Evolutionary conservation across 768 basidiomycete genomes (phyloP).

Genomic region (Phaeotremella skinneri): DNA sequence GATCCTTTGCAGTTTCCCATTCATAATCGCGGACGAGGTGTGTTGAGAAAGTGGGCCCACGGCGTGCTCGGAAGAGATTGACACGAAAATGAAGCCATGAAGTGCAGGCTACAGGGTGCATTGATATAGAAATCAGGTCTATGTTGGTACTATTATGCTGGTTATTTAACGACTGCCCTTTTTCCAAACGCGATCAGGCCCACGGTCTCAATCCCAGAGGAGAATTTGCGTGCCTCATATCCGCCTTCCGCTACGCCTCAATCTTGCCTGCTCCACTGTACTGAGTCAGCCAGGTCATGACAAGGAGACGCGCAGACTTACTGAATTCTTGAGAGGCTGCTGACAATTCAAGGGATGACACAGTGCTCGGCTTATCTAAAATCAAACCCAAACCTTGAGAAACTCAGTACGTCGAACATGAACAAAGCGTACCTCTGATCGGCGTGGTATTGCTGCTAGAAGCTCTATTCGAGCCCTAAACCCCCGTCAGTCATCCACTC

Average conservation of each 20-base stretch:
- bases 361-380: slow-evolving; percentile 2
- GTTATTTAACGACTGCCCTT: too few relatives aligned
- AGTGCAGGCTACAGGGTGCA: background rate
- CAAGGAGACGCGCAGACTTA: slow-evolving; percentile 4
- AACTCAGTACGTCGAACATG: background rate
- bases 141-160: too few relatives aligned
- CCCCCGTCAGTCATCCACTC: background rate
- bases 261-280: slow-evolving; percentile 17
- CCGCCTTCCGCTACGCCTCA: background rate
- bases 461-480: background rate
- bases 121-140: background rate
- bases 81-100: background rate
- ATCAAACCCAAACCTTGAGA: background rate
- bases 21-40: slow-evolving; percentile 36
- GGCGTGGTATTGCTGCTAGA: background rate
- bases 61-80: slow-evolving; percentile 5
- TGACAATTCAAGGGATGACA: slow-evolving; percentile 16
- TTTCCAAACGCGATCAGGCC: too few relatives aligned
- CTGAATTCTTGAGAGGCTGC: slow-evolving; percentile 8
- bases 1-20: slow-evolving; percentile 34
- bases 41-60: slow-evolving; percentile 36
- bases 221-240: background rate
- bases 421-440: slow-evolving; percentile 1
- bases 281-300: background rate
- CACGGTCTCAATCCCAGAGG: too few relatives aligned